Conservation (phyloP, 306 rosid genomes). For the Cucurbita maxima region DNA sequence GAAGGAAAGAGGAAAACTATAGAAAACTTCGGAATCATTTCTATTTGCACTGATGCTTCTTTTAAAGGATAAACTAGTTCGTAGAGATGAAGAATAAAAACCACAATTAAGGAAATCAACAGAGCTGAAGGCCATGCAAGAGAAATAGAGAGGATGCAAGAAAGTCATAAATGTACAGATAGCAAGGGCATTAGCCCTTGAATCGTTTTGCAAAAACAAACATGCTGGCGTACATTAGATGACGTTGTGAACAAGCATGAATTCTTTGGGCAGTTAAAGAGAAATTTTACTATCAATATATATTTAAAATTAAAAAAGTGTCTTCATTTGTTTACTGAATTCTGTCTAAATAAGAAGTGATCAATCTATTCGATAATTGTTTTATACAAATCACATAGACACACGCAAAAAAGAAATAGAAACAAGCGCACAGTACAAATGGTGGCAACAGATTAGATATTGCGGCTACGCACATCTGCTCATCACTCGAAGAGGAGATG, state of each 20-base stretch:
- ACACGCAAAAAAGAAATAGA: not conserved
- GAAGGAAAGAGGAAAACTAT: not conserved
- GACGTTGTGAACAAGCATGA: not conserved
- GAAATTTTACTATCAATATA: too few relatives aligned
- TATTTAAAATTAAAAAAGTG: too few relatives aligned
- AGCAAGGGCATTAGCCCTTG: not conserved
- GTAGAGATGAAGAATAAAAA: not conserved
- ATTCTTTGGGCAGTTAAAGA: not conserved
- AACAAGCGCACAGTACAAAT: not conserved
- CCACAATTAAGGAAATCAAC: not conserved
- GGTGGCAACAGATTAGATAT: not conserved
- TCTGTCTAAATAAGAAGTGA: not conserved
- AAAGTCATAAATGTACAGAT: not conserved
- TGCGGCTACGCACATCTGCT: not conserved
- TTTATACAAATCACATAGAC: not conserved
- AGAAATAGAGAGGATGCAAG: not conserved
- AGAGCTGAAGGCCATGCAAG: not conserved
- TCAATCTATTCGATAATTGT: not conserved
- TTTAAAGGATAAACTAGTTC: not conserved
- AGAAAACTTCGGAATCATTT: too few relatives aligned
- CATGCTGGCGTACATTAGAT: not conserved
- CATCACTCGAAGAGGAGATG: not conserved
- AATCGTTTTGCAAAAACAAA: not conserved
- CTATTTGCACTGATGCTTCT: not conserved
- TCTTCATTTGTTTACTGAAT: not conserved